These are phyloP conservation scores for Curvularia verruculosa DNA, from an alignment of 2,329 filamentous ascomycete species.

Conservation along the genomic window DNA sequence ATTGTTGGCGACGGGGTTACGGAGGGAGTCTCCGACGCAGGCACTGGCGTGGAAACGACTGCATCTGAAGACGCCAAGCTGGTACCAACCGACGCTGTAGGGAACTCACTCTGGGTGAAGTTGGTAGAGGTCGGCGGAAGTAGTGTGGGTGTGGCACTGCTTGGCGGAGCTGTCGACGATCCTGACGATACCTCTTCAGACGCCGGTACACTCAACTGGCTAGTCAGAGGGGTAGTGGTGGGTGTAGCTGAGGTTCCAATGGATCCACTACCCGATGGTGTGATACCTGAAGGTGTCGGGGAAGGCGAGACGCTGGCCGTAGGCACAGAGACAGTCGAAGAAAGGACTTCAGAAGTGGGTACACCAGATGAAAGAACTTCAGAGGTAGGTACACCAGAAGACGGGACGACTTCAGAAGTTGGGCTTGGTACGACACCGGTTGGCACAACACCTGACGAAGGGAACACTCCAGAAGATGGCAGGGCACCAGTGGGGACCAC, in stretches of 20 bases:
- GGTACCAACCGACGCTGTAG: slow-evolving; percentile 9
- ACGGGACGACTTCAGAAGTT: slow-evolving; percentile 11
- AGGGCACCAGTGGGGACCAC: slow-evolving; percentile 5
- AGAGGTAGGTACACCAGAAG: slow-evolving; percentile 9
- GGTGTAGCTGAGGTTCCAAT: slow-evolving; percentile 17
- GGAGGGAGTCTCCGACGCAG: slow-evolving; percentile 7
- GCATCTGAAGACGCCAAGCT: not conserved
- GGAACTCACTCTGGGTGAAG: slow-evolving; percentile 17
- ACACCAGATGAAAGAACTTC: slow-evolving; percentile 11
- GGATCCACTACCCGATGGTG: slow-evolving; percentile 14
- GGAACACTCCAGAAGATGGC: slow-evolving; percentile 12
- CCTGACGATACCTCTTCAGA: slow-evolving; percentile 23
- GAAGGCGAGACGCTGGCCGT: slow-evolving; percentile 15
- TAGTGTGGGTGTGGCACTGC: slow-evolving; percentile 13
- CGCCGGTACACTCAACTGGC: slow-evolving; percentile 22
- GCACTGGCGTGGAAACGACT: not conserved
- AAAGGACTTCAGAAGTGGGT: slow-evolving; percentile 13
- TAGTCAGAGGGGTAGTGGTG: slow-evolving; percentile 8
- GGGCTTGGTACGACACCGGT: not conserved
- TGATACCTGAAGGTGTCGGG: slow-evolving; percentile 9
- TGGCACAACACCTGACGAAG: slow-evolving; percentile 2
- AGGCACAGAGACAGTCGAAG: slow-evolving; percentile 8
- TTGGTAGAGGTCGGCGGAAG: slow-evolving; percentile 16
- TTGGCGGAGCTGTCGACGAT: slow-evolving; percentile 13
- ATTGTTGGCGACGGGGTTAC: slow-evolving; percentile 4